Evolutionary conservation across 2,329 filamentous ascomycete genomes (phyloP), one percentile per base, ranked within the genome.

Genomic region (Aspergillus texensis): DNA sequence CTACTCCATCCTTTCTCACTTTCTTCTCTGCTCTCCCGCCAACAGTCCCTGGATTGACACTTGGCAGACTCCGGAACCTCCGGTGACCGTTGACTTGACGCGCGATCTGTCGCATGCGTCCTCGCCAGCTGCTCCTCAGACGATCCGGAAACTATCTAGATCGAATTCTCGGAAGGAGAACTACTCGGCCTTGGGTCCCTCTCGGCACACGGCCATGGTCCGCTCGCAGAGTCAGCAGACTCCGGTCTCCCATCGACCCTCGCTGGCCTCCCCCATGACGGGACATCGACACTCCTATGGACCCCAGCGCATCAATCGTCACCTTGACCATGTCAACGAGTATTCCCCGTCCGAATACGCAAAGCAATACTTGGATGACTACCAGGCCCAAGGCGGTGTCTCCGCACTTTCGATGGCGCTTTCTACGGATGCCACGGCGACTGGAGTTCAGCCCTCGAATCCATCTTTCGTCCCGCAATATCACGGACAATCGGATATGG

Each of bases 291-390:
- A 74, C 63, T 74, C 72, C 52, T 70, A 71, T 66, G 76, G 74
- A 67, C 69, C 72, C 43, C 64, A 71, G 36, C 68, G 68, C 58
- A 67, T 70, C 26, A 67, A 67, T 30, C 73, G 69, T 30, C 69
- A 65, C 59, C 72, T 79, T 57, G 70, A 77, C 66, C 73, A 79
- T 63, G 76, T 81, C 46, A 75, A 74, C 66, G 79, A 80, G 60
- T 79, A 77, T 62, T 80, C 78, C 26, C 80, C 80, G 9, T 74
- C 76, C 32, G 79, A 81, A 66, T 81, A 78, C 66, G 70, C 79
- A 34, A 74, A 74, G 48, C 75, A 77, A 56, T 74, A 70, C 60
- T 67, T 76, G 68, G 77, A 78, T 56, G 74, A 74, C 46, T 67
- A 70, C 54, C 71, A 70, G 39, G 61, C 58, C 59, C 71, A 70